These are phyloP conservation scores for Penicilliopsis zonata DNA, from an alignment of 495 filamentous ascomycete genomes.

Conservation along the genomic window DNA sequence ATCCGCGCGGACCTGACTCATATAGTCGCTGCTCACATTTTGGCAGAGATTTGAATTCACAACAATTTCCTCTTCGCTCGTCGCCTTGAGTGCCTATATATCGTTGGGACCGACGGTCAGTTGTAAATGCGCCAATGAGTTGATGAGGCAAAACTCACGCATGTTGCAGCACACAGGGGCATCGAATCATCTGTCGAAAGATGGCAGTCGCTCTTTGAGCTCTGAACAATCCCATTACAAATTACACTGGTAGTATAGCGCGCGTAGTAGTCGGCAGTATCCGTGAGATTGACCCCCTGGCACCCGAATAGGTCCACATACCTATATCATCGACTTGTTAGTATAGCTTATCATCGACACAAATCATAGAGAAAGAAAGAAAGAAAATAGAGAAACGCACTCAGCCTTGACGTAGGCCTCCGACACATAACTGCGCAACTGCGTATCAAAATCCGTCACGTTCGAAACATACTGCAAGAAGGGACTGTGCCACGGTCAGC, in stretches of 20 bases:
- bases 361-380: background rate
- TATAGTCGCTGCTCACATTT: constrained; percentile 46
- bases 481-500: constrained; percentile 46
- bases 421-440: constrained; percentile 59
- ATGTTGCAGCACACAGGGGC: constrained; percentile 84
- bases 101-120: constrained; percentile 12
- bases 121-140: background rate
- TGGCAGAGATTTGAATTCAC: constrained; percentile 64
- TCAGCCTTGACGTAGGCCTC: constrained; percentile 62
- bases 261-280: constrained; percentile 80
- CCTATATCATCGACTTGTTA: constrained; percentile 7
- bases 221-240: constrained; percentile 92
- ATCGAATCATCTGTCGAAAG: constrained; percentile 48
- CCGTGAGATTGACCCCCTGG: constrained; percentile 59
- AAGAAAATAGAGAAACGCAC: constrained; percentile 38
- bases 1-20: constrained; percentile 76
- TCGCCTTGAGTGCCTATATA: constrained; percentile 63
- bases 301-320: constrained; percentile 61
- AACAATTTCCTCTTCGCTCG: constrained; percentile 74
- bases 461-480: constrained; percentile 76
- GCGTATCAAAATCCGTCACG: constrained; percentile 63
- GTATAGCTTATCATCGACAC: too few species aligned
- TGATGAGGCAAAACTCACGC: constrained; percentile 43
- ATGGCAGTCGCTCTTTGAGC: constrained; percentile 62
- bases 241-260: constrained; percentile 86